Percentiles rank a stretch among this genome's conserved stretches.
Evolutionary conservation across 192 early-diverging fungal species (phyloP).

Genomic region (Cladochytrium replicatum): DNA sequence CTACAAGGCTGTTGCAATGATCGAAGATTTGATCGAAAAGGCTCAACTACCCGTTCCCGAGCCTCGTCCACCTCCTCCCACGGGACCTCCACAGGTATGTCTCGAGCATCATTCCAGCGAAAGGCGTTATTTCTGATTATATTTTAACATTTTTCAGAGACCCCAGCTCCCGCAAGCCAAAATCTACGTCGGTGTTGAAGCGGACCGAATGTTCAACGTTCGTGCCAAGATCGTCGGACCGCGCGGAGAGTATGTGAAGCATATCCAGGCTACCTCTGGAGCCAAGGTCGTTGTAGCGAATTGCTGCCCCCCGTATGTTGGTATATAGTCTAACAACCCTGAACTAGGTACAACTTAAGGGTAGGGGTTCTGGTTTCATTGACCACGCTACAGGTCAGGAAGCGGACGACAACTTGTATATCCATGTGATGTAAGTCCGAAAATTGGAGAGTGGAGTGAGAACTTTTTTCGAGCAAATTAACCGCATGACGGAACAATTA

Average conservation of each 20-base stretch:
- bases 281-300: constrained; percentile 40
- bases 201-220: constrained; percentile 65
- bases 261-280: constrained; percentile 71
- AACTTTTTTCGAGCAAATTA: too few relatives aligned
- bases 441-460: not conserved
- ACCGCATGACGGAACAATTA: too few relatives aligned
- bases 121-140: too few relatives aligned
- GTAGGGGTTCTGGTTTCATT: constrained; percentile 70
- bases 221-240: constrained; percentile 84
- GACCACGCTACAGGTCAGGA: constrained; percentile 55
- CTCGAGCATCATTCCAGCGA: too few relatives aligned
- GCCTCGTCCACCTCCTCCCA: too few relatives aligned
- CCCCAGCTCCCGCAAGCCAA: constrained; percentile 36
- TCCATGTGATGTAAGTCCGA: constrained; percentile 63
- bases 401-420: constrained; percentile 66
- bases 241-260: constrained; percentile 69
- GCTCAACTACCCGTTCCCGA: constrained; percentile 23
- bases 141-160: too few relatives aligned
- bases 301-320: not conserved
- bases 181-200: constrained; percentile 64
- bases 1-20: constrained; percentile 59
- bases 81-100: too few relatives aligned
- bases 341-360: too few relatives aligned
- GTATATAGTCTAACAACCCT: not conserved
- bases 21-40: constrained; percentile 66